These are phyloP conservation scores for Diophrys sp. DNA, from an alignment of 73 alveolate species.

Conservation along the genomic window DNA sequence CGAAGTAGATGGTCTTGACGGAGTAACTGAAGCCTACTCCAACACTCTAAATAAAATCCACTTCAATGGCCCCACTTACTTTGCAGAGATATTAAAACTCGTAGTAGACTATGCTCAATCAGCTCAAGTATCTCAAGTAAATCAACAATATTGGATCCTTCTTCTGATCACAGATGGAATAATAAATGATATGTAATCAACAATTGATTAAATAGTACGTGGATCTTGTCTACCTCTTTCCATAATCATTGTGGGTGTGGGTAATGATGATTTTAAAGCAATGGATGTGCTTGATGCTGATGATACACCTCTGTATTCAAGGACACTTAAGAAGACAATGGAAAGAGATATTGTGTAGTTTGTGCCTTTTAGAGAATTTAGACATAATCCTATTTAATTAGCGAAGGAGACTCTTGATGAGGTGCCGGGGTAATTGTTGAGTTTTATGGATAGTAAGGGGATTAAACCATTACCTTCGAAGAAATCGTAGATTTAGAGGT, in stretches of 20 bases:
- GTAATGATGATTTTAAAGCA: constrained; percentile 78
- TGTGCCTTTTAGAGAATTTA: constrained; percentile 16
- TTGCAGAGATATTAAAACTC: constrained; percentile 50
- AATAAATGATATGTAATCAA: constrained; percentile 82
- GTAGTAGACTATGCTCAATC: constrained; percentile 29
- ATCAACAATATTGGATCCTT: constrained; percentile 42
- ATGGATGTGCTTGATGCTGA: constrained; percentile 25
- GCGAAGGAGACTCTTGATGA: background rate
- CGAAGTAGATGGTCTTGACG: constrained; percentile 59
- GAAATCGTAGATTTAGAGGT: too few species aligned
- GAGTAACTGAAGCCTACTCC: constrained; percentile 50
- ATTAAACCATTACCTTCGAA: too few species aligned
- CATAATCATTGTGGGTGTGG: constrained; percentile 95
- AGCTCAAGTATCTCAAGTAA: constrained; percentile 12
- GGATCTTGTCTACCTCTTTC: constrained; percentile 90
- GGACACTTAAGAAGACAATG: constrained; percentile 7
- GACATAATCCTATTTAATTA: background rate
- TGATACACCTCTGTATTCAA: background rate
- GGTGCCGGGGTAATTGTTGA: background rate
- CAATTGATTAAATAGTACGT: constrained; percentile 85
- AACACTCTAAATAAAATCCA: constrained; percentile 31
- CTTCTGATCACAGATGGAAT: constrained; percentile 94
- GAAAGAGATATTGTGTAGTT: constrained; percentile 30
- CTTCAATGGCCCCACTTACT: constrained; percentile 67
- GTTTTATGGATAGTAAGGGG: too few species aligned